A percentile compares a stretch with the other conserved stretches of the same genome.
phyloP scores from a whole-genome alignment of 2,329 filamentous ascomycete genomes.

The Neonectria coccinea region DNA sequence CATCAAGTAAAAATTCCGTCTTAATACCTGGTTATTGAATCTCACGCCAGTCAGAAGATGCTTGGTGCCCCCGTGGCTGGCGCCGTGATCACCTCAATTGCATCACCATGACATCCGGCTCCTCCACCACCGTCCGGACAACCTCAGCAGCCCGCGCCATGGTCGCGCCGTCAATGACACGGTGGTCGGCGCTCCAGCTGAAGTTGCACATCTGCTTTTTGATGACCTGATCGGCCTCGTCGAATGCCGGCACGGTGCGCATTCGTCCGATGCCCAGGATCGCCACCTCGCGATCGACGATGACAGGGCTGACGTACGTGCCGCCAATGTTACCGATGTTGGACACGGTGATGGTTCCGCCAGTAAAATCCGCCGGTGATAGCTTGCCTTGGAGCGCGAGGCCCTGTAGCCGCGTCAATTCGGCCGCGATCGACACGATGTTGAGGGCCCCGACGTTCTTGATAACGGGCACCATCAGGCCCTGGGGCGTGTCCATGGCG shows the following conservation, averaged over 20 bases:
- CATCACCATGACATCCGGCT: constrained; percentile 88
- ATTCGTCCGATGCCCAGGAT: constrained; percentile 91
- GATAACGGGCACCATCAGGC: constrained; percentile 91
- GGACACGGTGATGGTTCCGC: constrained; percentile 93
- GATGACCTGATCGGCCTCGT: constrained; percentile 68
- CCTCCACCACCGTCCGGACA: constrained; percentile 82
- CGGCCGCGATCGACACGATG: constrained; percentile 81
- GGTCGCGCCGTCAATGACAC: constrained; percentile 93
- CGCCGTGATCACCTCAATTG: constrained; percentile 71
- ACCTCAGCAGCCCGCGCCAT: constrained; percentile 91
- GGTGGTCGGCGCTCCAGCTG: constrained; percentile 96
- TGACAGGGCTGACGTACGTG: constrained; percentile 89
- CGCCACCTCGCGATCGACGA: constrained; percentile 90
- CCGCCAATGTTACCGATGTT: constrained; percentile 97
- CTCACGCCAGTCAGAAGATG: constrained; percentile 31
- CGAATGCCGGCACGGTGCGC: constrained; percentile 84
- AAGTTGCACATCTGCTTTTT: constrained; percentile 87
- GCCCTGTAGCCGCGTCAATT: constrained; percentile 78
- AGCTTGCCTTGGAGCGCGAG: constrained; percentile 83
- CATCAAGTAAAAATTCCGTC: neutral
- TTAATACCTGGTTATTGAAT: neutral
- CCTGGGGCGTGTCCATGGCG: constrained; percentile 91
- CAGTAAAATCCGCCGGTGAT: constrained; percentile 77
- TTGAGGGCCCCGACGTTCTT: constrained; percentile 83
- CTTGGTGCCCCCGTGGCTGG: constrained; percentile 38